Evolutionary conservation across 78 protist genomes (phyloP).

Genomic region (Protostelium mycophagum): DNA sequence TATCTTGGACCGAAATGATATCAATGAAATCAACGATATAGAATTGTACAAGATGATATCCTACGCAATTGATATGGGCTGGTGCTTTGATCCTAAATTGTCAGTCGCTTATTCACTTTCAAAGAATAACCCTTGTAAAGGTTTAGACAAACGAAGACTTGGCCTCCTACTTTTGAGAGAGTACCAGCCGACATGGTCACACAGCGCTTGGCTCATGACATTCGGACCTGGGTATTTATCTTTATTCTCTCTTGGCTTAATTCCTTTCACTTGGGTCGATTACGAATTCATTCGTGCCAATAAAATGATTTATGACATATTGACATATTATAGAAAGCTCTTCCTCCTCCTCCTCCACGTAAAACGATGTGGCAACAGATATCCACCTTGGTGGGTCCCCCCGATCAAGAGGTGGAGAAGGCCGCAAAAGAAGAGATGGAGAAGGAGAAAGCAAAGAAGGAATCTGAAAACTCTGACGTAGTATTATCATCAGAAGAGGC

Average conservation of each 20-base stretch:
- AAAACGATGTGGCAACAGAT: neutral
- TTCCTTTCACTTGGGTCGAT: no score
- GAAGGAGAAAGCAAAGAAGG: neutral
- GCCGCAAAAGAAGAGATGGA: neutral
- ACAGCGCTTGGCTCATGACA: neutral
- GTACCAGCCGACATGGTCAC: neutral
- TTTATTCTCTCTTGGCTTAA: no score
- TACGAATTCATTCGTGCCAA: no score
- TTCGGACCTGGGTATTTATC: neutral
- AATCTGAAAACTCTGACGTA: neutral
- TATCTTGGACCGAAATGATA: neutral
- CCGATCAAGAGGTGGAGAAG: neutral
- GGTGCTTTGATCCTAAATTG: neutral
- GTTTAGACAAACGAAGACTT: neutral
- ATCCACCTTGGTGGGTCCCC: neutral
- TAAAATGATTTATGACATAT: neutral
- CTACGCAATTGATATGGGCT: neutral
- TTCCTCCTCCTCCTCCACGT: neutral
- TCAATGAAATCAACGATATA: neutral
- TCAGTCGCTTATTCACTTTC: no score
- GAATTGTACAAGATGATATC: neutral
- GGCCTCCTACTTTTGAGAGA: neutral
- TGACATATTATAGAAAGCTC: neutral
- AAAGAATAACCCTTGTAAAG: no score
- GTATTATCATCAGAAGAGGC: neutral